Evolutionary conservation across 495 filamentous ascomycete genomes (phyloP).

Genomic region (Penicillium egyptiacum): DNA sequence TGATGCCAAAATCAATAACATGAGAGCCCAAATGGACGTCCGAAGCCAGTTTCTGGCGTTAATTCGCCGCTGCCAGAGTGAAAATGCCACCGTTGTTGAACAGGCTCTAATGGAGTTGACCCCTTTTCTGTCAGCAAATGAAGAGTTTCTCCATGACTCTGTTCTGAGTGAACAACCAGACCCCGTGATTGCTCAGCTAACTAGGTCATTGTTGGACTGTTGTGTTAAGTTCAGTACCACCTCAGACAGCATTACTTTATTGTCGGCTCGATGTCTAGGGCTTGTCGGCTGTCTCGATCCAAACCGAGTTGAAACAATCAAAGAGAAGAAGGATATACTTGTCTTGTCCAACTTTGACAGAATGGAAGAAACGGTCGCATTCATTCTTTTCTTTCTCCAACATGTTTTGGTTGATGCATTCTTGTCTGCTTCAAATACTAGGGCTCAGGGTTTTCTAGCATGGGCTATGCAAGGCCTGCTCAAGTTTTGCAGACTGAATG

Average conservation of each 20-base stretch:
- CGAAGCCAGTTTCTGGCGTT: conserved; percentile 68
- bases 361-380: conserved; percentile 78
- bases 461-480: conserved; percentile 93
- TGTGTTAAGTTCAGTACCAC: conserved; percentile 73
- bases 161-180: conserved; percentile 86
- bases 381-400: conserved; percentile 80
- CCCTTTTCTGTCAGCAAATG: conserved; percentile 67
- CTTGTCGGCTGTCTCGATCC: conserved; percentile 89
- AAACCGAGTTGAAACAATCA: conserved; percentile 77
- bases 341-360: conserved; percentile 81
- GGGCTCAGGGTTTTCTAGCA: conserved; percentile 83
- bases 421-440: conserved; percentile 79
- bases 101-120: conserved; percentile 76
- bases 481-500: conserved; percentile 66
- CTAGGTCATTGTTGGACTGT: conserved; percentile 78
- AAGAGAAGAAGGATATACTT: conserved; percentile 75
- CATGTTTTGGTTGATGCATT: conserved; percentile 89
- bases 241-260: conserved; percentile 61
- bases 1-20: conserved; percentile 58
- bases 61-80: conserved; percentile 68
- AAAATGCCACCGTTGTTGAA: conserved; percentile 79
- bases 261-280: conserved; percentile 78
- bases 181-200: conserved; percentile 65
- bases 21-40: conserved; percentile 61
- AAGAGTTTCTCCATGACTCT: conserved; percentile 77